Base-by-base conservation (phyloP, 345 rosid genomes). In the Dimocarpus longan region DNA sequence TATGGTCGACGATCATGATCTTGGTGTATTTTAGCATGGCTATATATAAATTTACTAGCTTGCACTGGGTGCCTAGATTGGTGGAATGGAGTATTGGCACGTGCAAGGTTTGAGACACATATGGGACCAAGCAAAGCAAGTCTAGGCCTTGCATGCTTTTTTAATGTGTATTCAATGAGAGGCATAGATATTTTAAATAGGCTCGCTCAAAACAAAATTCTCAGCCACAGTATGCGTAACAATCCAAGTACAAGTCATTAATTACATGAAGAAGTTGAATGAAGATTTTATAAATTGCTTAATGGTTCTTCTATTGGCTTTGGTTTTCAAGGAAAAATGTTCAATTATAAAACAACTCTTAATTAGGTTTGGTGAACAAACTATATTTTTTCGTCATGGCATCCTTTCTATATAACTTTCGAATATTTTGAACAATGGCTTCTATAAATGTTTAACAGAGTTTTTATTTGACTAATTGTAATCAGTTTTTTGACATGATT, bases 131-230 rank as follows among this genome's bases (percentile, higher is more conserved):
- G 39, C 16, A 56, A 39, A 22, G 56, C 39, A 32, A 54, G 50
- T n/a, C 70, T 16, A 8, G 4, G 70, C 28, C 78, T 21, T 79
- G 79, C 82, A 81, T 24, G 76, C 52, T 11, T 46, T 2, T 46
- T 46, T 46, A 54, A 28, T 26, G 8, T 78, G 75, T 59, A 80
- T 80, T 75, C 40, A 84, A 78, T 40, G 78, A 73, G 83, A 76
- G 66, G 76, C 76, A 75, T 78, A 65, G 77, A 78, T 81, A 46
- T 66, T 79, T 82, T 80, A 46, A 1, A 42, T 32, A 32, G 37
- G 44, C 9, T 42, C 5, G 9, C 44, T 42, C 8, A 42, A 42
- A 5, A 42, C 82, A n/a, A 42, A 75, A 44, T 65, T 48, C 26
- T 66, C 40, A 66, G 52, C 3, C 28, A 52, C 50, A 56, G 8